Base-by-base conservation (phyloP, 2,329 filamentous ascomycete species). In the Trichoderma pleuroti region DNA sequence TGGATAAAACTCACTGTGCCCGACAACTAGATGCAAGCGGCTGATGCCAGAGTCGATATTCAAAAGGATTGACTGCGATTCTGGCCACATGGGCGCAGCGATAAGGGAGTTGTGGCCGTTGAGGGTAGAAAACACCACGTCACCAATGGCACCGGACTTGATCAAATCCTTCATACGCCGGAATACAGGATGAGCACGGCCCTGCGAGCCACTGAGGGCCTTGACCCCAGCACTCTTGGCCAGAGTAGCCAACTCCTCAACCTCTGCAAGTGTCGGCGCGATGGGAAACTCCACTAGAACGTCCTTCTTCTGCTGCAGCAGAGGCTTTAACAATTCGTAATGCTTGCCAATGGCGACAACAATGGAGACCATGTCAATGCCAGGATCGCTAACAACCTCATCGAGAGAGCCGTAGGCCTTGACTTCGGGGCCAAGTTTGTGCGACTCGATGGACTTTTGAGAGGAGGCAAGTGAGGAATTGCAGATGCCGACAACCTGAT, bases 301-400 rank as follows among this genome's bases (percentile, higher is more conserved):
- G 8, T 64, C 24, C 42, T 64, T 64, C 28, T 64, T 64, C 18
- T 64, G 61, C 42, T 64, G 39, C 9, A 64, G 61, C n/a, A 64
- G 28, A 64, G 61, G 61, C 28, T 64, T 64, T 16, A 64, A 24
- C 28, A 64, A 49, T 24, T 64, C 11, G 42, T 64, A 64, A 64
- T 64, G 61, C 24, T 64, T 64, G 26, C 61, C 61, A 52, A 64
- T 64, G 16, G 61, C 61, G n/a, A 64, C 61, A 52, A 64, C 61
- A 8, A 64, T n/a, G 26, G 61, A 34, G 12, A 64, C 42, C 61
- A 64, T 64, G 12, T 64, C 61, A 34, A 64, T 7, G 8, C 1
- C 7, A 52, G 61, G 61, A 52, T 64, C 61, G 34, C n/a, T 64
- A 52, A 32, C 42, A 52, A 64, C 61, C n/a, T 64, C 61, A 11